These are phyloP conservation scores for Ceriops tagal DNA, from an alignment of 345 rosid species.

Conservation along the genomic window DNA sequence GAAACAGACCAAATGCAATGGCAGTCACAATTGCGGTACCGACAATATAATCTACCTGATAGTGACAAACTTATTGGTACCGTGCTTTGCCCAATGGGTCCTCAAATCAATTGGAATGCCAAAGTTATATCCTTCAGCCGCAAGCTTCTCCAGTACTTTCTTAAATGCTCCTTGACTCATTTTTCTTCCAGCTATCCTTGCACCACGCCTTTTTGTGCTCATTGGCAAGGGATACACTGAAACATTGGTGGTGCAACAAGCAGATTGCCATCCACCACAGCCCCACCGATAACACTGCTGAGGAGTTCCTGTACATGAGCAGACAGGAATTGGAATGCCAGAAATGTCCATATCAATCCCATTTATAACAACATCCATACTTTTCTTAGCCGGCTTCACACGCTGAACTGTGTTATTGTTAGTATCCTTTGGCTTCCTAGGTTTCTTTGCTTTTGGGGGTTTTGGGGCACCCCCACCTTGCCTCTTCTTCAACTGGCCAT, in stretches of 20 bases:
- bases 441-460: slow-evolving; percentile 68
- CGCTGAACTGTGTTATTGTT: slow-evolving; percentile 43
- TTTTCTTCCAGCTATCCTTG: slow-evolving; percentile 96
- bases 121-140: slow-evolving; percentile 81
- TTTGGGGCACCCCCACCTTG: slow-evolving; percentile 47
- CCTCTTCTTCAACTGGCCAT: slow-evolving; percentile 58
- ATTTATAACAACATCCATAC: slow-evolving; percentile 72
- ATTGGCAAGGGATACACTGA: slow-evolving; percentile 92
- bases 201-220: slow-evolving; percentile 94
- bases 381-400: slow-evolving; percentile 76
- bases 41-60: slow-evolving; percentile 63
- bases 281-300: slow-evolving; percentile 99
- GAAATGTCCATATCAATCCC: slow-evolving; percentile 90
- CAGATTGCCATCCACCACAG: slow-evolving; percentile 99
- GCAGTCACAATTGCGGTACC: slow-evolving; percentile 16
- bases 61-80: slow-evolving; percentile 96
- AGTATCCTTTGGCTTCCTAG: slow-evolving; percentile 74
- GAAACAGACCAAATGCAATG: slow-evolving; percentile 39
- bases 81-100: slow-evolving; percentile 97
- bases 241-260: slow-evolving; percentile 86
- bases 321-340: slow-evolving; percentile 75
- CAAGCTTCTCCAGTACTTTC: slow-evolving; percentile 93
- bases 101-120: slow-evolving; percentile 77
- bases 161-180: slow-evolving; percentile 99
- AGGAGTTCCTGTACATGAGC: slow-evolving; percentile 87